Evolutionary conservation across 139 green algal species (phyloP), one percentile per base, ranked within the genome.

Genomic region (Chlorella sp.): DNA sequence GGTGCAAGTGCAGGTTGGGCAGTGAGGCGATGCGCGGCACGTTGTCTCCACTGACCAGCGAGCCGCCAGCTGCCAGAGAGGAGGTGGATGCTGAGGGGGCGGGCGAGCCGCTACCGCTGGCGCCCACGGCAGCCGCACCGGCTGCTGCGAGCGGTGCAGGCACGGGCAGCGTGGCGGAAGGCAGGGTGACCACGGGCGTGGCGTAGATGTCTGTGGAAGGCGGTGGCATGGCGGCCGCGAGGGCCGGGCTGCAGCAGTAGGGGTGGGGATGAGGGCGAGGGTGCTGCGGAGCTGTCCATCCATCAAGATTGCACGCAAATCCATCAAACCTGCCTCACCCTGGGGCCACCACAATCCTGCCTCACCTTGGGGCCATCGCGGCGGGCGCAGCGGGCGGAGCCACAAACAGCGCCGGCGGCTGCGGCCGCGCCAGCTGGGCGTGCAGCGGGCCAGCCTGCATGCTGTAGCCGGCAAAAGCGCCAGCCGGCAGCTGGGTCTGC

Each of bases 1-100:
- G 51, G 51, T 24, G 51, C 51, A 85, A 40, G 72, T 85, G 81
- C 56, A 85, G 81, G 77, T 87, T 87, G 56, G 83, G 83, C 83
- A 87, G 84, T 38, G 83, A 87, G 30, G 73, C 60, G 48, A 84
- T 70, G 41, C 83, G 72, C 8, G 83, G 83, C 36, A 82, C 73
- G 34, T 20, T 30, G 41, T 13, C 34, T 7, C 26, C 26, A 34
- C 48, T 38, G 64, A 34, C 48, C 48, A 54, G 48, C 34, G 20
- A 36, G 9, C 43, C 43, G 41, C 43, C n/a, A 26, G 48, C 74
- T 1, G 16, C 48, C 56, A 30, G 2, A 0, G 56, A 56, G 28
- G 77, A 83, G 40, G 30, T 22, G 13, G 60, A 36, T 2, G 51
- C 60, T 28, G 77, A 74, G 51, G 73, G 32, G 6, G 58, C 76